Evolutionary conservation across 306 rosid genomes (phyloP).

Genomic region (Mucuna pruriens): DNA sequence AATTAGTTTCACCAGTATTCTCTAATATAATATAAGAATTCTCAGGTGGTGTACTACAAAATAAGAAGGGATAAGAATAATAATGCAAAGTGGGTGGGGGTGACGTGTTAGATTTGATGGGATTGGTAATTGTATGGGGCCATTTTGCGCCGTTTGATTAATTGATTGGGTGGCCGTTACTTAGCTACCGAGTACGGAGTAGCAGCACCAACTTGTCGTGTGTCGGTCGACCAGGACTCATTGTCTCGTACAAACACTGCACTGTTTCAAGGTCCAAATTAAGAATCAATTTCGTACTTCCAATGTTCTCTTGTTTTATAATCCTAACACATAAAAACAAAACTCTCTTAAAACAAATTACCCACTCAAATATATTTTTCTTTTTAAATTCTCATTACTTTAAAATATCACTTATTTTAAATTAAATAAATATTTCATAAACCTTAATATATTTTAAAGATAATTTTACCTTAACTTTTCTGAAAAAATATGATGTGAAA

Average conservation of each 20-base stretch:
- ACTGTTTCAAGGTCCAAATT: constrained; percentile 24
- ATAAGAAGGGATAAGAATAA: background rate
- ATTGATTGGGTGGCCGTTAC: constrained; percentile 36
- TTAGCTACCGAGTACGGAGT: constrained; percentile 1
- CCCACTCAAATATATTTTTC: no score
- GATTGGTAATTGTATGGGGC: constrained; percentile 11
- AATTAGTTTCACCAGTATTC: no score
- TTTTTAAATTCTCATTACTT: no score
- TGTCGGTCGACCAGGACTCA: constrained; percentile 32
- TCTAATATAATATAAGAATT: no score
- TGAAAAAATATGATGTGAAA: no score
- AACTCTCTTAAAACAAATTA: no score
- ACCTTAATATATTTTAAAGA: background rate
- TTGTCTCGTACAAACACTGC: background rate
- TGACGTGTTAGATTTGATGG: background rate
- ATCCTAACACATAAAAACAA: no score
- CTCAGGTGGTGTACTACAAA: no score
- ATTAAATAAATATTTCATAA: no score
- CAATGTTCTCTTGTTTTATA: background rate
- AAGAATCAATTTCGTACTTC: background rate
- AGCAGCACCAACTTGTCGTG: constrained; percentile 18
- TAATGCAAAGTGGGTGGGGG: background rate
- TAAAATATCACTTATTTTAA: no score
- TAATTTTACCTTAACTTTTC: background rate
- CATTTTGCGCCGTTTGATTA: constrained; percentile 49